A percentile compares a stretch with the other conserved stretches of the same genome.
Evolutionary conservation across 805 yeast genomes (phyloP).

Genomic region (Alloascoidea africana): DNA sequence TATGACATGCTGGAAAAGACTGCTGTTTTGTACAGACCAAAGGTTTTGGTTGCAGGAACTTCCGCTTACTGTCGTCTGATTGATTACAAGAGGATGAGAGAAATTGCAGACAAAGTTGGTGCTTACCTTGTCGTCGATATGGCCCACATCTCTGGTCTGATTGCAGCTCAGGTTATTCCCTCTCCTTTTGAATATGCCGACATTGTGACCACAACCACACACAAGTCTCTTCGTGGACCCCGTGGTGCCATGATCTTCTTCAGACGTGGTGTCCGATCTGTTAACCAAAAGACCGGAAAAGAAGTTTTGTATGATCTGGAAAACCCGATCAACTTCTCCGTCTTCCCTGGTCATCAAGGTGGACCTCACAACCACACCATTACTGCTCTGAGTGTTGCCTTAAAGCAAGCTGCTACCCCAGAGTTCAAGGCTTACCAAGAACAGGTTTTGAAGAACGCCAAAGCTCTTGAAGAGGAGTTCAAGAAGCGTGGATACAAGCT

Average conservation of each 20-base stretch:
- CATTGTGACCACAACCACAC: conserved; percentile 96
- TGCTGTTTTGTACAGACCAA: conserved; percentile 88
- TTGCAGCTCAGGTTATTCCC: conserved; percentile 91
- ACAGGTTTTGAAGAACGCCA: conserved; percentile 81
- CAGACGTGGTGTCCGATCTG: conserved; percentile 87
- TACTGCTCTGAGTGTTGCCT: conserved; percentile 92
- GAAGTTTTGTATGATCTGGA: conserved; percentile 86
- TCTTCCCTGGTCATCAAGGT: conserved; percentile 99
- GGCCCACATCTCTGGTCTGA: conserved; percentile 96
- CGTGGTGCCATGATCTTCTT: conserved; percentile 99
- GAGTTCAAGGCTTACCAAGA: conserved; percentile 85
- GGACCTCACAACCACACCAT: conserved; percentile 99
- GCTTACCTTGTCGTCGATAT: conserved; percentile 93
- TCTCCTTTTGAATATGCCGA: conserved; percentile 96
- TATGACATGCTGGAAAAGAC: conserved; percentile 89
- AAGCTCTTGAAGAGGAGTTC: conserved; percentile 65
- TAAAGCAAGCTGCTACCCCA: conserved; percentile 84
- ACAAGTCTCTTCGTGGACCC: conserved; percentile 97
- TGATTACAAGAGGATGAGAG: conserved; percentile 93
- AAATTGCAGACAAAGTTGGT: conserved; percentile 93
- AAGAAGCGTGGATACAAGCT: conserved; percentile 58
- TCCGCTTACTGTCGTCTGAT: conserved; percentile 95
- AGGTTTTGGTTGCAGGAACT: conserved; percentile 93
- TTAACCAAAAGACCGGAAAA: conserved; percentile 81
- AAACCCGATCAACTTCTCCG: conserved; percentile 91